Evolutionary conservation across 2,329 filamentous ascomycete species (phyloP).

Genomic region (Colletotrichum sp.): DNA sequence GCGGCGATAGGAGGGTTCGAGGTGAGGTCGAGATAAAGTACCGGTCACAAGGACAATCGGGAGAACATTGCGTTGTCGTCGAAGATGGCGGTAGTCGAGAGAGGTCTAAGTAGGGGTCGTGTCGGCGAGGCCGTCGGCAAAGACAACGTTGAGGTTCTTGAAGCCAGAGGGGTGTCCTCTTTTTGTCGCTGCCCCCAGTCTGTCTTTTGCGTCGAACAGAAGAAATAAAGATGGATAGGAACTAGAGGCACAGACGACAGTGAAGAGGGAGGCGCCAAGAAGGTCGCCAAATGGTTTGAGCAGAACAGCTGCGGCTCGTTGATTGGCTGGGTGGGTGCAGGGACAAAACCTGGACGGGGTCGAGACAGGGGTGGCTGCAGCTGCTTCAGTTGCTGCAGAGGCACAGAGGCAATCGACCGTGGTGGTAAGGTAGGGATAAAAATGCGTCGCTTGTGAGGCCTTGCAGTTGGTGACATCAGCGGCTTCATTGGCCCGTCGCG

Average conservation of each 20-base stretch:
- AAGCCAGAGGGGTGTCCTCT: not conserved
- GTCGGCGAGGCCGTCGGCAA: not conserved
- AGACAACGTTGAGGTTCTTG: not conserved
- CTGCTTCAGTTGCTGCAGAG: constrained; percentile 7
- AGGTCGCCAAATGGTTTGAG: not conserved
- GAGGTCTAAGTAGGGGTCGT: not conserved
- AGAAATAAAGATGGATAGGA: not conserved
- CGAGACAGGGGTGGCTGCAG: not conserved
- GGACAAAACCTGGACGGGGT: not conserved
- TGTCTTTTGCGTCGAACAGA: not conserved
- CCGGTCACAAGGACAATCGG: not conserved
- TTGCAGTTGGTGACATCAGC: constrained; percentile 37
- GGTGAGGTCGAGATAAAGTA: not conserved
- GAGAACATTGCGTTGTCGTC: not conserved
- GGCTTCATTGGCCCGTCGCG: constrained; percentile 33
- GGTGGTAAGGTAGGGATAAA: not conserved
- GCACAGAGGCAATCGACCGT: not conserved
- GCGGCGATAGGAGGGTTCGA: not conserved
- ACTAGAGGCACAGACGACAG: not conserved
- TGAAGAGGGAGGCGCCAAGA: constrained; percentile 1
- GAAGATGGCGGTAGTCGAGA: not conserved
- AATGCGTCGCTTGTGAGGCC: not conserved
- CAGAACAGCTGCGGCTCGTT: not conserved
- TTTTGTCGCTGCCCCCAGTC: not conserved
- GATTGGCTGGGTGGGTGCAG: constrained; percentile 9